phyloP scores from a whole-genome alignment of 2,329 filamentous ascomycete species.

The Cladobotryum mycophilum region DNA sequence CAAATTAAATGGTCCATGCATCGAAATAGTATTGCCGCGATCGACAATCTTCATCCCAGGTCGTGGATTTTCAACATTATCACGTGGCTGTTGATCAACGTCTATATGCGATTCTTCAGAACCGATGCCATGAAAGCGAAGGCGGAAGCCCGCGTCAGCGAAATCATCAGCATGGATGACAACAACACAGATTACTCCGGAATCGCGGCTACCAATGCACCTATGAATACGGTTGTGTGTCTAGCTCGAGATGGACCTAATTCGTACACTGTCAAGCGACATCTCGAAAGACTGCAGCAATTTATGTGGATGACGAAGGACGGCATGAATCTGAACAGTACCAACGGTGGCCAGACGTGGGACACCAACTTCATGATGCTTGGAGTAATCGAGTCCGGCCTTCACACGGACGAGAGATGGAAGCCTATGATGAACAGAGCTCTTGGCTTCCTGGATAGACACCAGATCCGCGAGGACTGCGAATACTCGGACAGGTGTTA shows the following conservation, averaged over 20 bases:
- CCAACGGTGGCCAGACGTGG: constrained; percentile 97
- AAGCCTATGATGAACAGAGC: constrained; percentile 77
- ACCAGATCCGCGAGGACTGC: constrained; percentile 83
- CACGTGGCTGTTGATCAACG: too few species aligned
- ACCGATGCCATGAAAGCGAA: constrained; percentile 66
- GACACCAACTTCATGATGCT: constrained; percentile 90
- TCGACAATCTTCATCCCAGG: too few species aligned
- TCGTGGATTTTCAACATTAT: too few species aligned
- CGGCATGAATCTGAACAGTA: constrained; percentile 91
- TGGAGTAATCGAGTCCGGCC: constrained; percentile 68
- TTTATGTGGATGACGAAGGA: constrained; percentile 87
- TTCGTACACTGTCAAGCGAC: constrained; percentile 63
- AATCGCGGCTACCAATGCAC: constrained; percentile 81
- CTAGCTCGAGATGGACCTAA: constrained; percentile 80
- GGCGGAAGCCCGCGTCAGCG: constrained; percentile 76
- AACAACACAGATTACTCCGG: constrained; percentile 83
- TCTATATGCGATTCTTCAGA: too few species aligned
- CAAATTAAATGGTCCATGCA: too few species aligned
- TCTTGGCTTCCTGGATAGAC: constrained; percentile 77
- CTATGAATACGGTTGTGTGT: constrained; percentile 84
- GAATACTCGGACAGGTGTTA: constrained; percentile 74
- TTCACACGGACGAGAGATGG: constrained; percentile 72
- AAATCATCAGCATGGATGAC: constrained; percentile 84
- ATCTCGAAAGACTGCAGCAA: constrained; percentile 76
- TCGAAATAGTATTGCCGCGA: too few species aligned